A percentile compares a stretch with the other conserved stretches of the same genome.
phyloP scores from a whole-genome alignment of 148 eudicot species.

The Arctostaphylos glauca region DNA sequence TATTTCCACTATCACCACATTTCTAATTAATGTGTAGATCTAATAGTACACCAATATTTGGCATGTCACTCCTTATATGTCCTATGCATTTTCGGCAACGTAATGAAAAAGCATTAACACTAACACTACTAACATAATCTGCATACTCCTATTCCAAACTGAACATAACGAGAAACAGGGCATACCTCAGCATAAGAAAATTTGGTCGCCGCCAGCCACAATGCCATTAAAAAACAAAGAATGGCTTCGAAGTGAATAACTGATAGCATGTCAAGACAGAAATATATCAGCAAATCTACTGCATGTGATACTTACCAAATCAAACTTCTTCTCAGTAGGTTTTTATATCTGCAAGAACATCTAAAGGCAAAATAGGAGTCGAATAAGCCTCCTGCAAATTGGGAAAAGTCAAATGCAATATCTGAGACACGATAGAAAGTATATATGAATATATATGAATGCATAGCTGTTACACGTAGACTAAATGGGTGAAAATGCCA shows the following conservation, averaged over 20 bases:
- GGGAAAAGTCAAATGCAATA: neutral
- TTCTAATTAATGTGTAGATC: neutral
- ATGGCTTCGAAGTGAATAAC: slow-evolving; percentile 22
- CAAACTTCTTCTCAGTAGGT: slow-evolving; percentile 66
- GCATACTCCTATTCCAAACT: neutral
- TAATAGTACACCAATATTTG: neutral
- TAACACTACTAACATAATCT: neutral
- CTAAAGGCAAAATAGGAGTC: slow-evolving; percentile 74
- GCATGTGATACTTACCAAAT: slow-evolving; percentile 46
- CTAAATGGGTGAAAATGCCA: slow-evolving; percentile 15
- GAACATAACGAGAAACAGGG: neutral
- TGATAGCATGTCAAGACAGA: neutral
- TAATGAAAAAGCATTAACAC: neutral
- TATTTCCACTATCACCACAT: neutral
- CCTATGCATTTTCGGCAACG: neutral
- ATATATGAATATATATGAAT: too few species aligned
- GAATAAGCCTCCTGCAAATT: slow-evolving; percentile 71
- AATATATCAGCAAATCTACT: neutral
- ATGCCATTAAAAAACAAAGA: slow-evolving; percentile 29
- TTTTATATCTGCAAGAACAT: slow-evolving; percentile 65
- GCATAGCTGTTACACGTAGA: neutral
- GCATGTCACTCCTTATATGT: neutral
- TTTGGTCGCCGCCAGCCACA: slow-evolving; percentile 21
- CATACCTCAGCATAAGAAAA: slow-evolving; percentile 66
- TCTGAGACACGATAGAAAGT: neutral